Evolutionary conservation across 371 early-diverging fungal species (phyloP).

Genomic region (Lichtheimia ramosa): DNA sequence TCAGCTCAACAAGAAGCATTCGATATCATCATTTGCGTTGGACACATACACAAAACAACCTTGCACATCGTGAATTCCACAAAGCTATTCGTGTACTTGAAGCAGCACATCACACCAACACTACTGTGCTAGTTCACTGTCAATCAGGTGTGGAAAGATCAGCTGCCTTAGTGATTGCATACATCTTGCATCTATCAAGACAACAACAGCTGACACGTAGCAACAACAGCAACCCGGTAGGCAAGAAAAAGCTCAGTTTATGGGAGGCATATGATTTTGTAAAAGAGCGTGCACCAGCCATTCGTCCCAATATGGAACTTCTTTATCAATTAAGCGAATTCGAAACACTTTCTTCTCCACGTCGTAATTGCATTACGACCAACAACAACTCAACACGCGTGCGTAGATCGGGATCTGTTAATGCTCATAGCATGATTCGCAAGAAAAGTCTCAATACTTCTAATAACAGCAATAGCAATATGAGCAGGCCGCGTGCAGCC

Average conservation of each 20-base stretch:
- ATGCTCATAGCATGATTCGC: not conserved
- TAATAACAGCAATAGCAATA: not conserved
- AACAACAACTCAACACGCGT: not conserved
- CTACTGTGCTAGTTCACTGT: constrained; percentile 23
- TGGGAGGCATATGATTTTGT: constrained; percentile 26
- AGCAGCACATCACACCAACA: constrained; percentile 11
- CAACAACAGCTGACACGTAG: not conserved
- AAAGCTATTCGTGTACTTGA: constrained; percentile 22
- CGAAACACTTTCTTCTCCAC: constrained; percentile 13
- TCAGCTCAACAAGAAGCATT: not conserved
- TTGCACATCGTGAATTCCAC: constrained; percentile 24
- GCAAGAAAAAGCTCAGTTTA: constrained; percentile 16
- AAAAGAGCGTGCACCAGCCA: constrained; percentile 24
- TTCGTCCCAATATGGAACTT: constrained; percentile 34
- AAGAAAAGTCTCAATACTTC: not conserved
- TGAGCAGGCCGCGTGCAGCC: constrained; percentile 3
- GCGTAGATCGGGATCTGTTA: not conserved
- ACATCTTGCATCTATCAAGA: constrained; percentile 19
- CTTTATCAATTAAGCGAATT: constrained; percentile 35
- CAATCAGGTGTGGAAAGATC: constrained; percentile 37
- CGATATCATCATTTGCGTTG: constrained; percentile 34
- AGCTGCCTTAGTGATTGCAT: constrained; percentile 32
- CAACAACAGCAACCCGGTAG: not conserved
- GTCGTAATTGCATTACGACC: not conserved
- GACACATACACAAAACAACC: constrained; percentile 30